Conservation (phyloP, 2,329 filamentous ascomycete species). For the Zopfia rhizophila region DNA sequence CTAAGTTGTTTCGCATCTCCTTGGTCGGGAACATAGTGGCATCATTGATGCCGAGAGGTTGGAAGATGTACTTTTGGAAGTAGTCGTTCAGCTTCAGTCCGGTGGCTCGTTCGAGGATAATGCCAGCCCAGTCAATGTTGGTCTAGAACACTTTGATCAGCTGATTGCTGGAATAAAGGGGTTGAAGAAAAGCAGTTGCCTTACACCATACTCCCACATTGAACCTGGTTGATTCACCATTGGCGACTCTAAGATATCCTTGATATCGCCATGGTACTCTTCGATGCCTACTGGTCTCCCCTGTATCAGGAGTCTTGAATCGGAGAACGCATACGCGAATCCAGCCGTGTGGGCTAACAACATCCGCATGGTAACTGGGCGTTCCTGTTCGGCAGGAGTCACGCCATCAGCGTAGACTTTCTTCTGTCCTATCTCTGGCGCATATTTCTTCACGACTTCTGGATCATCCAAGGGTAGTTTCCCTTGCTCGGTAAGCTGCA, state of each 20-base stretch:
- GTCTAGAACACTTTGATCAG: constrained; percentile 48
- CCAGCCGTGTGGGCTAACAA: constrained; percentile 62
- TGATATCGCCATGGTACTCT: constrained; percentile 66
- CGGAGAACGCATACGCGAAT: constrained; percentile 62
- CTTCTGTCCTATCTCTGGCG: constrained; percentile 53
- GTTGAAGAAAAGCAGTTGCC: constrained; percentile 9
- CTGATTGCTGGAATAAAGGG: background rate
- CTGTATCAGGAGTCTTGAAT: constrained; percentile 55
- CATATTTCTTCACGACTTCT: constrained; percentile 41
- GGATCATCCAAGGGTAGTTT: constrained; percentile 49
- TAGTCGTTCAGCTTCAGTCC: constrained; percentile 57
- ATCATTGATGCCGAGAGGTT: constrained; percentile 59
- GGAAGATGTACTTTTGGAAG: constrained; percentile 58
- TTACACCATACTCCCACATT: constrained; percentile 66
- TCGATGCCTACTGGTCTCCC: constrained; percentile 63
- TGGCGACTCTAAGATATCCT: constrained; percentile 62
- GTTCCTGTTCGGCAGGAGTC: constrained; percentile 50
- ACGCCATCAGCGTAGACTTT: constrained; percentile 51
- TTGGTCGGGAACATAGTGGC: constrained; percentile 67
- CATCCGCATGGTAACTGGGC: constrained; percentile 62
- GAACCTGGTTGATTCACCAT: constrained; percentile 72
- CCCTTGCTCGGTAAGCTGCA: constrained; percentile 51
- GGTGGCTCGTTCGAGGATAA: constrained; percentile 58
- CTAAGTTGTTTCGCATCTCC: constrained; percentile 65
- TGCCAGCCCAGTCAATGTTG: constrained; percentile 62